phyloP scores from a whole-genome alignment of 768 basidiomycete species.

The Suillus sp. region DNA sequence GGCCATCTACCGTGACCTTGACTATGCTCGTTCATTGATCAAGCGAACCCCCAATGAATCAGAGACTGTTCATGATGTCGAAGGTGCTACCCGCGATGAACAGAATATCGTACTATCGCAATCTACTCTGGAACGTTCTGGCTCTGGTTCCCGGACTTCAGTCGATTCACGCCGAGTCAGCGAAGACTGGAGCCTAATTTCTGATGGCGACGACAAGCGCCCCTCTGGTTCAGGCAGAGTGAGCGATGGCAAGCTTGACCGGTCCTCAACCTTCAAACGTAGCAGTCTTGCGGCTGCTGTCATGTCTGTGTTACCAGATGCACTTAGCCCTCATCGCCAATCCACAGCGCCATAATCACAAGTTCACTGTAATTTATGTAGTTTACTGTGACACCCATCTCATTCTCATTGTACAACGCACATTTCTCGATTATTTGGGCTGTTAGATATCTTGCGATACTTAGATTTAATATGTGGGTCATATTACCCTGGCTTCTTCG shows the following conservation, averaged over 20 bases:
- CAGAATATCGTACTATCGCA: slow-evolving; percentile 31
- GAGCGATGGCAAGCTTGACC: slow-evolving; percentile 40
- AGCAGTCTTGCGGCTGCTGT: slow-evolving; percentile 64
- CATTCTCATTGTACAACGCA: slow-evolving; percentile 18
- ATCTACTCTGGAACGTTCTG: slow-evolving; percentile 36
- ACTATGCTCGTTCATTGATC: slow-evolving; percentile 88
- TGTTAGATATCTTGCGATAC: slow-evolving; percentile 18
- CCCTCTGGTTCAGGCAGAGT: slow-evolving; percentile 54
- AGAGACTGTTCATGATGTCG: slow-evolving; percentile 22
- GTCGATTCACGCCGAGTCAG: slow-evolving; percentile 60
- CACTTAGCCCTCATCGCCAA: slow-evolving; percentile 44
- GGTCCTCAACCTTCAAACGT: slow-evolving; percentile 51
- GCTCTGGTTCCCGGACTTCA: slow-evolving; percentile 52
- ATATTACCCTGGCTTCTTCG: slow-evolving; percentile 39
- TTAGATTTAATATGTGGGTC: slow-evolving; percentile 19
- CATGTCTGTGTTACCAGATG: slow-evolving; percentile 61
- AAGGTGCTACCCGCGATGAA: slow-evolving; percentile 29
- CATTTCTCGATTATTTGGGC: neutral
- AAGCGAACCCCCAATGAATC: slow-evolving; percentile 47
- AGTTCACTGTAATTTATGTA: slow-evolving; percentile 15
- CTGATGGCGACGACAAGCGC: slow-evolving; percentile 66
- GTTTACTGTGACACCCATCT: slow-evolving; percentile 4
- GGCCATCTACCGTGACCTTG: slow-evolving; percentile 93
- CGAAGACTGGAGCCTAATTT: slow-evolving; percentile 89
- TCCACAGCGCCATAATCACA: slow-evolving; percentile 33